These are phyloP conservation scores for Penicillium waksmanii DNA, from an alignment of 495 filamentous ascomycete species.

Conservation along the genomic window DNA sequence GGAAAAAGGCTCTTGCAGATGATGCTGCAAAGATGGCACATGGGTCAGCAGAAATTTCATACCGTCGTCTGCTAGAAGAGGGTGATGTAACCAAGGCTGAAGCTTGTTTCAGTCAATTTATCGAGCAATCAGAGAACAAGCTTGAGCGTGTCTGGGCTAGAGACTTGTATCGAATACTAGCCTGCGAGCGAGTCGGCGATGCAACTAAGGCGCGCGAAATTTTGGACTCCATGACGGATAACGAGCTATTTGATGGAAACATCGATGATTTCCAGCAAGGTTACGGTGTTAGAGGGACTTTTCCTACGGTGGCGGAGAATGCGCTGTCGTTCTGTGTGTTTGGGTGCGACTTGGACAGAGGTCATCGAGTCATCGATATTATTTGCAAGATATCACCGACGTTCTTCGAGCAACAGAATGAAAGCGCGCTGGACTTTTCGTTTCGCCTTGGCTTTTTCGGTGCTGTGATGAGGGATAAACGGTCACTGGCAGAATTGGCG, in stretches of 20 bases:
- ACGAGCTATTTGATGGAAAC: constrained; percentile 23
- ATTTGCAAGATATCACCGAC: constrained; percentile 22
- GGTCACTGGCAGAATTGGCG: constrained; percentile 14
- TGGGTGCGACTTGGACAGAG: constrained; percentile 20
- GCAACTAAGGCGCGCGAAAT: constrained; percentile 16
- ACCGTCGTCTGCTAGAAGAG: constrained; percentile 18
- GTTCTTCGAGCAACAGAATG: constrained; percentile 21
- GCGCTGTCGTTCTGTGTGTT: constrained; percentile 20
- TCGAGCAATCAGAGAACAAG: constrained; percentile 6
- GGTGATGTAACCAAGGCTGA: constrained; percentile 24
- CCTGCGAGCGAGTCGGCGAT: constrained; percentile 27
- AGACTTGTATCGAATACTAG: constrained; percentile 28
- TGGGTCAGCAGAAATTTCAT: constrained; percentile 12
- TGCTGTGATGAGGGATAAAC: constrained; percentile 20
- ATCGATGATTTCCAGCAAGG: constrained; percentile 20
- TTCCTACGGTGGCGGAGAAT: constrained; percentile 17
- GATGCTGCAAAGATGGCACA: constrained; percentile 15
- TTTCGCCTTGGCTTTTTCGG: constrained; percentile 15
- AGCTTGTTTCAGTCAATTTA: constrained; percentile 14
- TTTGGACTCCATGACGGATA: constrained; percentile 26
- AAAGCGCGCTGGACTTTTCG: constrained; percentile 18
- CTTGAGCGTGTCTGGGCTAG: constrained; percentile 14
- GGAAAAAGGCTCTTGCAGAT: constrained; percentile 13
- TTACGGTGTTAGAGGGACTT: constrained; percentile 7
- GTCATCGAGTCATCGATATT: constrained; percentile 15